Evolutionary conservation across 805 yeast species (phyloP).

Genomic region (Phaffomyces thermotolerans): DNA sequence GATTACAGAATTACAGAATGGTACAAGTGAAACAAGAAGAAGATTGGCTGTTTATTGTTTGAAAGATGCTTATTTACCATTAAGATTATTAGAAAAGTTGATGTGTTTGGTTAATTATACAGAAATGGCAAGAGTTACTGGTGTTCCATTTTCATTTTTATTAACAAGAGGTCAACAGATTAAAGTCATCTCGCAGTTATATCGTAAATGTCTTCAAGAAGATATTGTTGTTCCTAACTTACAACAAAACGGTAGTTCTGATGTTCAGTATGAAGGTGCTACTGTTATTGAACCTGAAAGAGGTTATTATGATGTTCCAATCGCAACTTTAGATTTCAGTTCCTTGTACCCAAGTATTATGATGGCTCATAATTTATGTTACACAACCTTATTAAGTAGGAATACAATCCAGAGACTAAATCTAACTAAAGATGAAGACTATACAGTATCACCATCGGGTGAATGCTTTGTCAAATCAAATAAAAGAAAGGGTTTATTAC

Average conservation of each 20-base stretch:
- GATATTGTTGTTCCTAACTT: constrained; percentile 88
- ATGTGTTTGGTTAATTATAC: constrained; percentile 97
- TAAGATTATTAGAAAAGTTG: constrained; percentile 80
- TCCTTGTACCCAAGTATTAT: constrained; percentile 95
- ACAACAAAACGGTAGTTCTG: constrained; percentile 67
- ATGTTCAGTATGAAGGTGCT: constrained; percentile 97
- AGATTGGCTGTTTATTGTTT: constrained; percentile 94
- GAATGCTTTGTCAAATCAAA: constrained; percentile 75
- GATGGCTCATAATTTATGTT: constrained; percentile 98
- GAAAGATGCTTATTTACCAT: constrained; percentile 90
- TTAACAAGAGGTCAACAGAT: constrained; percentile 94
- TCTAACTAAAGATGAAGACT: constrained; percentile 67
- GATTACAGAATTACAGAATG: constrained; percentile 90
- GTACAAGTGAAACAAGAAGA: constrained; percentile 86
- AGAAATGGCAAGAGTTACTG: constrained; percentile 99
- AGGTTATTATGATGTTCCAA: constrained; percentile 95
- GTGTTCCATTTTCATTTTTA: constrained; percentile 91
- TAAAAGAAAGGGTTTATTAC: constrained; percentile 77
- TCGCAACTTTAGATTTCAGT: constrained; percentile 96
- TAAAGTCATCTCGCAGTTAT: constrained; percentile 91
- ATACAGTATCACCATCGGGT: constrained; percentile 83
- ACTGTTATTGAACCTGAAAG: constrained; percentile 95
- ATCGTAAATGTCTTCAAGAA: constrained; percentile 82
- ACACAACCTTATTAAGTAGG: constrained; percentile 76
- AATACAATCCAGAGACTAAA: constrained; percentile 58